A percentile compares a stretch with the other conserved stretches of the same genome.
phyloP scores from a whole-genome alignment of 345 rosid genomes.

The Lepidium africanum region DNA sequence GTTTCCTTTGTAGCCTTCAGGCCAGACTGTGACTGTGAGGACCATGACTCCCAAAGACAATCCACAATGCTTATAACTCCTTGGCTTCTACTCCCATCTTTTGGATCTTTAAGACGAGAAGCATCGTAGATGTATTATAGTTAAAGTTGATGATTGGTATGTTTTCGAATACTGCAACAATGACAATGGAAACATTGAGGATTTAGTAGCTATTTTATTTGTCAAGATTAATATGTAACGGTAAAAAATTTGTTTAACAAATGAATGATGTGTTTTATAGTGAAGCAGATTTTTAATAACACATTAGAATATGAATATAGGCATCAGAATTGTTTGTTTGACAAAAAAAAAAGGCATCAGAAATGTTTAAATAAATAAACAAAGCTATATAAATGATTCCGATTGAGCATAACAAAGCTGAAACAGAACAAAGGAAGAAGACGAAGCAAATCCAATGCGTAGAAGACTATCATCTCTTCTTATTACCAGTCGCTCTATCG shows the following conservation, averaged over 20 bases:
- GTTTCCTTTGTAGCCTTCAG: constrained; percentile 10
- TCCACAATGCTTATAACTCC: not conserved
- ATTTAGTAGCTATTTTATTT: not conserved
- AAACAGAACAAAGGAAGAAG: constrained; percentile 6
- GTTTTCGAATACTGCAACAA: not conserved
- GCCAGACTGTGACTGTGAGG: constrained; percentile 9
- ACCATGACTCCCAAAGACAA: not conserved
- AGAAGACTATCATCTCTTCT: not conserved
- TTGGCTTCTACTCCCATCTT: not conserved
- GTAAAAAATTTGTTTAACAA: not conserved
- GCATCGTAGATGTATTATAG: too few relatives aligned
- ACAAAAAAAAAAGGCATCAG: too few relatives aligned
- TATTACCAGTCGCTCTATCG: not conserved
- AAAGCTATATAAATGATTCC: not conserved
- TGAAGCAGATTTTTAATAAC: not conserved
- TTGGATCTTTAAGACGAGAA: not conserved
- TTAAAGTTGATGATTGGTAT: not conserved
- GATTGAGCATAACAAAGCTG: not conserved
- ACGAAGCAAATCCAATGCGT: constrained; percentile 10
- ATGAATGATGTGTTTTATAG: not conserved
- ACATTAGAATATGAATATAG: not conserved
- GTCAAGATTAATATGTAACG: not conserved
- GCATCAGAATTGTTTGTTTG: not conserved
- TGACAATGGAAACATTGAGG: not conserved
- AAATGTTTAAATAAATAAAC: not conserved